Percentiles rank a stretch among this genome's conserved stretches.
phyloP scores from a whole-genome alignment of 139 green algal genomes.

The Haematococcus sp. region DNA sequence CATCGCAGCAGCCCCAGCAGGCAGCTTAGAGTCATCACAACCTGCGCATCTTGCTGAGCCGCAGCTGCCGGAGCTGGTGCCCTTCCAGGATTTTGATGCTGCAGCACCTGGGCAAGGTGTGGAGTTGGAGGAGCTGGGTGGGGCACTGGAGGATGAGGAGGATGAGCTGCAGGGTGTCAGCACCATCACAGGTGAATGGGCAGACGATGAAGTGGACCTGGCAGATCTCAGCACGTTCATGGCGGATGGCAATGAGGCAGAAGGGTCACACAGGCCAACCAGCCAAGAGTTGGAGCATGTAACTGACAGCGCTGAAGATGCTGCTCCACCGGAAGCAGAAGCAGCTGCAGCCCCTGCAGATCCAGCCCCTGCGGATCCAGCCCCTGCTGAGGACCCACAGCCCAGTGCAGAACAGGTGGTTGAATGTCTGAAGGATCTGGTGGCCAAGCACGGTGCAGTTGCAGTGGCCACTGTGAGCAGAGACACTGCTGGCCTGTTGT shows the following conservation, averaged over 20 bases:
- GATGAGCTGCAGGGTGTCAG: too few species aligned
- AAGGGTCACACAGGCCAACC: too few species aligned
- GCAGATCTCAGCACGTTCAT: not conserved
- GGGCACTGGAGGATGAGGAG: not conserved
- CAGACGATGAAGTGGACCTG: not conserved
- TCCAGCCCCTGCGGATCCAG: constrained; percentile 10
- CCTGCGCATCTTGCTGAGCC: too few species aligned
- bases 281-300: too few species aligned
- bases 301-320: too few species aligned
- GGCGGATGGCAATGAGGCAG: not conserved
- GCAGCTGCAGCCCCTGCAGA: not conserved
- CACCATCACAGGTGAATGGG: not conserved
- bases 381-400: not conserved
- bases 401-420: not conserved
- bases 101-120: constrained; percentile 15
- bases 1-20: too few species aligned
- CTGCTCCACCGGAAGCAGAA: too few species aligned
- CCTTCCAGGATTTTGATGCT: constrained; percentile 36
- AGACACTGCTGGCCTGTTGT: too few species aligned
- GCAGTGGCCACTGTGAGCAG: too few species aligned
- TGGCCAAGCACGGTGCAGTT: not conserved
- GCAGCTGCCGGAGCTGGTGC: constrained; percentile 28
- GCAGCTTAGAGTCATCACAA: too few species aligned
- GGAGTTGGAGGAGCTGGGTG: constrained; percentile 15
- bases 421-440: not conserved